These are phyloP conservation scores for Botryosphaeria dothidea DNA, from an alignment of 2,329 filamentous ascomycete genomes.

Conservation along the genomic window DNA sequence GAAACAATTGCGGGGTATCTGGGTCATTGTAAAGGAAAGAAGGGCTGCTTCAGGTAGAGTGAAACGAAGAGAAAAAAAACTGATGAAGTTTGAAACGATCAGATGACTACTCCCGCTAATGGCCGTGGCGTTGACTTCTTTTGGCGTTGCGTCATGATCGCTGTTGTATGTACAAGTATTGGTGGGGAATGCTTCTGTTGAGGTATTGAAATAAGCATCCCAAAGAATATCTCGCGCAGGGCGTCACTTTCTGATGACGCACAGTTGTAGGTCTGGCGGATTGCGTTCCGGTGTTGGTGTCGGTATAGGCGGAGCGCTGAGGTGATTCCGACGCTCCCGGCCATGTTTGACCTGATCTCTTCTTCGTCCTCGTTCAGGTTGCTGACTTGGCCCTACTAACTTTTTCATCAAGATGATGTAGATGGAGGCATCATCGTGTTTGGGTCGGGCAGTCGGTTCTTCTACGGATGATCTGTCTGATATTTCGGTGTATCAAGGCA, in stretches of 20 bases:
- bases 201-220: too few species aligned
- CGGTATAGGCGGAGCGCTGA: too few species aligned
- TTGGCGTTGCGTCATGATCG: not conserved
- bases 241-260: not conserved
- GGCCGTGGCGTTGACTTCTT: not conserved
- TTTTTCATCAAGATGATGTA: not conserved
- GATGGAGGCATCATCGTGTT: not conserved
- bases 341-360: too few species aligned
- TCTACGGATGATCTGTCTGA: not conserved
- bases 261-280: too few species aligned
- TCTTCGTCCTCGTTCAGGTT: too few species aligned
- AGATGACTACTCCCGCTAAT: not conserved
- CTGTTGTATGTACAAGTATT: not conserved
- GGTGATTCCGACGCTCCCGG: too few species aligned
- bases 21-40: not conserved
- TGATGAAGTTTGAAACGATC: not conserved
- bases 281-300: too few species aligned
- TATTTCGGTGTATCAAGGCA: not conserved
- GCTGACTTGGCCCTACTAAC: too few species aligned
- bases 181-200: not conserved
- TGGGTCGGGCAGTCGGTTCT: not conserved
- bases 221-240: too few species aligned
- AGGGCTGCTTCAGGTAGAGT: not conserved
- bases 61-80: not conserved
- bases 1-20: not conserved